Evolutionary conservation across 2,329 filamentous ascomycete species (phyloP).

Genomic region (Polytolypa hystricis): DNA sequence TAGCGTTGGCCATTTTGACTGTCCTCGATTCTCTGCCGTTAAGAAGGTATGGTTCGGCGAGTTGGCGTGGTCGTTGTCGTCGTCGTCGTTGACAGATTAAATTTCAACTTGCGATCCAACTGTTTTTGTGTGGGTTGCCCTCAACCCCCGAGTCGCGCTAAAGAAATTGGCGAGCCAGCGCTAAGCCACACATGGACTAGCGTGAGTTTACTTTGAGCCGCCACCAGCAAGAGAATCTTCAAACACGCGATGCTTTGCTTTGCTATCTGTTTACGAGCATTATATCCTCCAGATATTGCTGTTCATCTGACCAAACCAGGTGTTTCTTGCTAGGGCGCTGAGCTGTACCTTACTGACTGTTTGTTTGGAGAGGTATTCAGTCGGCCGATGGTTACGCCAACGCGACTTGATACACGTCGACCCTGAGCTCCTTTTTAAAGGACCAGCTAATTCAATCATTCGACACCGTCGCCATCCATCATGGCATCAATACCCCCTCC

Average conservation of each 20-base stretch:
- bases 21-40: conserved; percentile 31
- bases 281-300: no score
- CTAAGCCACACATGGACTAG: conserved; percentile 22
- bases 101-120: conserved; percentile 26
- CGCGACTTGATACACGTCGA: conserved; percentile 3
- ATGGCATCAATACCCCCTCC: conserved; percentile 54
- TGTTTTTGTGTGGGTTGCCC: conserved; percentile 37
- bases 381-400: conserved; percentile 8
- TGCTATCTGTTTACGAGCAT: no score
- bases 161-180: conserved; percentile 25
- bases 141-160: conserved; percentile 28
- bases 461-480: conserved; percentile 9
- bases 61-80: conserved; percentile 32
- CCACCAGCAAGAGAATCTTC: conserved; percentile 21
- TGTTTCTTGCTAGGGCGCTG: no score
- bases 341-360: no score
- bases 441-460: conserved; percentile 4
- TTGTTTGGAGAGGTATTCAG: no score
- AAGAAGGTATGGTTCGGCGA: conserved; percentile 28
- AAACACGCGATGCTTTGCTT: conserved; percentile 8
- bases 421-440: conserved; percentile 1
- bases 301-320: no score
- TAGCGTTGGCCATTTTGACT: conserved; percentile 43
- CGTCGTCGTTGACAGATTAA: conserved; percentile 31
- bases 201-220: conserved; percentile 16